Conservation (phyloP, 805 yeast genomes). For the Ascoidea asiatica region DNA sequence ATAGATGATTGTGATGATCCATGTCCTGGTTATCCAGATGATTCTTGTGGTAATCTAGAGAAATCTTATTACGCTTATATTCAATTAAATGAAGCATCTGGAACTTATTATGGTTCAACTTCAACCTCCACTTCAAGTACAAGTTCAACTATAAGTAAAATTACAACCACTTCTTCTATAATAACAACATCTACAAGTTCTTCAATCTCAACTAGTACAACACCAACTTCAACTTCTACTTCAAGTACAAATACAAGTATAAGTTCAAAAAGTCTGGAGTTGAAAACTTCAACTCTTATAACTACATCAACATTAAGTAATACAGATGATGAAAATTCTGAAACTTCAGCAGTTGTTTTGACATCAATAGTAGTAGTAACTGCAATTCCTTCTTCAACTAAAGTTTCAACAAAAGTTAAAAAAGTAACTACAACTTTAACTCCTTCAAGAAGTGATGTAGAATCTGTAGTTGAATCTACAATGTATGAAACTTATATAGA, state of each 20-base stretch:
- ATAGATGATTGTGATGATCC: slow-evolving; percentile 5
- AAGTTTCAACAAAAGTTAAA: background rate
- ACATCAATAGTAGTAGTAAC: background rate
- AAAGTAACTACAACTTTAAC: background rate
- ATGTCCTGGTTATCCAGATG: slow-evolving; percentile 12
- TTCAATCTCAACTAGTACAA: background rate
- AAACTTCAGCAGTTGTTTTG: background rate
- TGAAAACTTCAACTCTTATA: background rate
- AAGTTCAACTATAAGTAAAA: background rate
- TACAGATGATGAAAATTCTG: too few species aligned
- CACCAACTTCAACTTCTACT: background rate
- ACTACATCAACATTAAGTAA: background rate
- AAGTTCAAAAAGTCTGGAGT: too few species aligned
- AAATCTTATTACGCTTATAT: slow-evolving; percentile 26
- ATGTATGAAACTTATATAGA: too few species aligned
- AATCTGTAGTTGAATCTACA: too few species aligned
- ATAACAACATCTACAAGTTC: background rate
- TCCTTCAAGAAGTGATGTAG: too few species aligned
- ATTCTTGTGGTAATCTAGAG: slow-evolving; percentile 13
- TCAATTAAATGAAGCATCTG: slow-evolving; percentile 9
- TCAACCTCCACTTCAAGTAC: slow-evolving; percentile 3
- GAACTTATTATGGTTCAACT: background rate
- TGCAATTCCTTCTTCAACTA: background rate
- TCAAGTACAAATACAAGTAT: too few species aligned
- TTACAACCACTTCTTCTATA: background rate